Evolutionary conservation across 139 green algal genomes (phyloP).

Genomic region (Coccomyxa sp.): DNA sequence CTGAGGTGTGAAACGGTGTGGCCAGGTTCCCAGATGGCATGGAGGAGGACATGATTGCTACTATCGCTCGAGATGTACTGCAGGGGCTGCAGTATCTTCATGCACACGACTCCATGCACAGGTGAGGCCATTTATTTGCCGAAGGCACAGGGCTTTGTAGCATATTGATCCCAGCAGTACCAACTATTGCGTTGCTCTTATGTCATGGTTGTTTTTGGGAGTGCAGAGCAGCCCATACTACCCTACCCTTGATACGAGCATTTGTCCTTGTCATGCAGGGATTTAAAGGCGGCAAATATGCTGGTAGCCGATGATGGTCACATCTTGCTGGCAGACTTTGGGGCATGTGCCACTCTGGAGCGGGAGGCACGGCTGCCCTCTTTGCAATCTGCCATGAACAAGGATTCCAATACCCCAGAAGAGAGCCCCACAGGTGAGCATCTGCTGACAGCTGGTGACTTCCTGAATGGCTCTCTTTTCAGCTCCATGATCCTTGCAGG

Average conservation of each 20-base stretch:
- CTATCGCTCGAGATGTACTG: neutral
- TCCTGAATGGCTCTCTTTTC: neutral
- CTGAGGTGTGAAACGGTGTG: neutral
- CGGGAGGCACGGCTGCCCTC: neutral
- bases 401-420: too few species aligned
- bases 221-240: neutral
- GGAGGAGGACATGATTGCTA: conserved; percentile 1
- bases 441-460: neutral
- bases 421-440: neutral
- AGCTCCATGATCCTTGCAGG: neutral
- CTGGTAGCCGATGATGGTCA: neutral
- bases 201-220: neutral
- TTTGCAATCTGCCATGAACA: neutral
- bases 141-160: neutral
- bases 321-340: conserved; percentile 2
- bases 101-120: neutral
- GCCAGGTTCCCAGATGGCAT: neutral
- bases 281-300: neutral
- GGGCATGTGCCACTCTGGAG: neutral
- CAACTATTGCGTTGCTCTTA: neutral
- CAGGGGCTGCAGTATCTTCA: neutral
- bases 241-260: neutral
- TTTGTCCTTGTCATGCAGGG: neutral
- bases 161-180: neutral
- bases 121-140: neutral